Conservation (phyloP, 345 rosid genomes). For the Eucalyptus marginata region DNA sequence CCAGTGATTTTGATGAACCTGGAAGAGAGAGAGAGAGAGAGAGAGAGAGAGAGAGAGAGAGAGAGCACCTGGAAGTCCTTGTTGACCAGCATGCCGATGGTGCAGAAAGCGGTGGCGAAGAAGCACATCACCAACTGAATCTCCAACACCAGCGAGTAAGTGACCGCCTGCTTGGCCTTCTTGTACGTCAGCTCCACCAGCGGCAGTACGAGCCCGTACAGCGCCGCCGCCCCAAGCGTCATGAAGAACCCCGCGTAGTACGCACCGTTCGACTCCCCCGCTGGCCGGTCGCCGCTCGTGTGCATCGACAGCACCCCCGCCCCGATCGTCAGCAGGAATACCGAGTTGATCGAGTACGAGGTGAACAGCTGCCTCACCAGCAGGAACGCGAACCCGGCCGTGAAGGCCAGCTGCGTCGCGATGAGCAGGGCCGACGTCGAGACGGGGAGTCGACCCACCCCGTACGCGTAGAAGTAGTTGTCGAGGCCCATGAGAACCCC, state of each 20-base stretch:
- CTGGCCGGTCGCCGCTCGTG: conserved; percentile 36
- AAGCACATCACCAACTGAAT: conserved; percentile 47
- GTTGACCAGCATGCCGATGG: conserved; percentile 49
- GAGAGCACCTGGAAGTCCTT: conserved; percentile 53
- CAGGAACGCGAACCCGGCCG: conserved; percentile 55
- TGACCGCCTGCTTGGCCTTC: conserved; percentile 47
- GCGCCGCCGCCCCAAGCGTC: conserved; percentile 41
- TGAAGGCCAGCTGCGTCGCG: conserved; percentile 59
- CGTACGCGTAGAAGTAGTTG: conserved; percentile 58
- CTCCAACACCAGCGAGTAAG: conserved; percentile 59
- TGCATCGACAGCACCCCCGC: conserved; percentile 56
- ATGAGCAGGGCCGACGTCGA: conserved; percentile 64
- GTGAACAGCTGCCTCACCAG: conserved; percentile 62
- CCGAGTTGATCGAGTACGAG: conserved; percentile 42
- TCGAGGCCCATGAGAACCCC: conserved; percentile 57
- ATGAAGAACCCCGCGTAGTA: conserved; percentile 43
- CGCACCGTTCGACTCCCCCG: conserved; percentile 18
- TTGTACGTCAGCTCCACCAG: conserved; percentile 50
- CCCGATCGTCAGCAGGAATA: conserved; percentile 48
- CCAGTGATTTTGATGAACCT: background rate
- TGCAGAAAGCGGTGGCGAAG: conserved; percentile 44
- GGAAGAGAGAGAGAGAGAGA: background rate
- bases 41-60: background rate
- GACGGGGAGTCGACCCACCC: conserved; percentile 53
- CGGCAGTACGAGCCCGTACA: conserved; percentile 58